Percentiles rank a stretch among this genome's conserved stretches.
Evolutionary conservation across 768 basidiomycete genomes (phyloP).

Genomic region (Xanthoconium stramineum): DNA sequence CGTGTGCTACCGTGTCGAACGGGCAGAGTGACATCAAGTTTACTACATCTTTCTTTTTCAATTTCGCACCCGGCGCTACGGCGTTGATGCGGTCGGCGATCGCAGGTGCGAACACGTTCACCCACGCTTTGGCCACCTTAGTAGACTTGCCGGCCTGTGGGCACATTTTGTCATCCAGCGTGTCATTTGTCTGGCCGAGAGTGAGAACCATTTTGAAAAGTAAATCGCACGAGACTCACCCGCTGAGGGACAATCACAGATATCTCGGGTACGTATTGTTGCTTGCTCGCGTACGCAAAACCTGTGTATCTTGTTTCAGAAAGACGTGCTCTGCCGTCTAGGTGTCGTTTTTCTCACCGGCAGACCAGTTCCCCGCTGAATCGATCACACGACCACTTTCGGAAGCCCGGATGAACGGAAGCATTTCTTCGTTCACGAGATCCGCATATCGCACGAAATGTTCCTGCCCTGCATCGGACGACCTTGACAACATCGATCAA

Average conservation of each 20-base stretch:
- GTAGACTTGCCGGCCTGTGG: constrained; percentile 46
- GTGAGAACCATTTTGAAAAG: neutral
- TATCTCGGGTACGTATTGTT: constrained; percentile 42
- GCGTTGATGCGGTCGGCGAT: constrained; percentile 57
- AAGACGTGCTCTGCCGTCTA: neutral
- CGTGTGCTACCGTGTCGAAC: constrained; percentile 60
- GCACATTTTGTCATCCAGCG: constrained; percentile 64
- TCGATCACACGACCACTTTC: constrained; percentile 54
- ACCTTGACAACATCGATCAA: constrained; percentile 27
- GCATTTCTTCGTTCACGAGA: constrained; percentile 40
- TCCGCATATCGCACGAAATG: constrained; percentile 50
- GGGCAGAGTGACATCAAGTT: constrained; percentile 69
- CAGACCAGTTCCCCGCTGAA: constrained; percentile 65
- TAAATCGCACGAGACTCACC: constrained; percentile 32
- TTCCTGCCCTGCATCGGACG: constrained; percentile 47
- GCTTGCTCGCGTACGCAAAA: constrained; percentile 50
- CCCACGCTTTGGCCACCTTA: constrained; percentile 47
- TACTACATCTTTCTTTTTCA: constrained; percentile 51
- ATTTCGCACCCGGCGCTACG: constrained; percentile 58
- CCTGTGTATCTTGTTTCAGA: neutral
- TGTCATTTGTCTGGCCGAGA: constrained; percentile 48
- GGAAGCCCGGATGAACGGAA: constrained; percentile 52
- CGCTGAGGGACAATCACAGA: constrained; percentile 55
- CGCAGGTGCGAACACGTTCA: constrained; percentile 45
- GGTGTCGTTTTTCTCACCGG: constrained; percentile 37